Evolutionary conservation across 1,139 yeast species (phyloP).

Genomic region (Pichia sorboxylosa): DNA sequence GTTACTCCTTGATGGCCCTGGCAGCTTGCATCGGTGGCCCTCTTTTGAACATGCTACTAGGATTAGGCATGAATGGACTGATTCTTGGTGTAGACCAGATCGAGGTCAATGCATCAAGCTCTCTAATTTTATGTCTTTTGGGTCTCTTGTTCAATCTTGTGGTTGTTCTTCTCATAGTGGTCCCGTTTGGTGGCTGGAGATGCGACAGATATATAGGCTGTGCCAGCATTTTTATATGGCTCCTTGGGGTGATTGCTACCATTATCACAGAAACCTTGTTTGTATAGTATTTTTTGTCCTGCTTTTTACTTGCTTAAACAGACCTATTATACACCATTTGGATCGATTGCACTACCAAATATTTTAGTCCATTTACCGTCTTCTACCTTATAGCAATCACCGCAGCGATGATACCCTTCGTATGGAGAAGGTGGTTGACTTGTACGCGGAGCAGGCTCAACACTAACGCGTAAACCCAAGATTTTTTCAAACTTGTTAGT

Average conservation of each 20-base stretch:
- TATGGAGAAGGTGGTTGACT: no score
- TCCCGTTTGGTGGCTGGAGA: conserved; percentile 58
- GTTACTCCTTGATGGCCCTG: conserved; percentile 84
- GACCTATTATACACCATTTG: no score
- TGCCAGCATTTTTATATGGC: conserved; percentile 45
- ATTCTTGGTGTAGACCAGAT: conserved; percentile 25
- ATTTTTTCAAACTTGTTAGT: no score
- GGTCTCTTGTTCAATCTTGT: conserved; percentile 45
- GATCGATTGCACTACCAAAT: no score
- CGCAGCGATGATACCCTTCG: no score
- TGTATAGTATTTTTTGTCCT: no score
- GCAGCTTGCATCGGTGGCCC: conserved; percentile 97
- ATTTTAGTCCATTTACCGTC: no score
- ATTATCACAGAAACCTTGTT: no score
- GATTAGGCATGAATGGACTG: conserved; percentile 58
- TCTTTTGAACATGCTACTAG: conserved; percentile 47
- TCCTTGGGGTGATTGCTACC: conserved; percentile 28
- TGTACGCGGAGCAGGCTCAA: no score
- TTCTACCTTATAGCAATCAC: no score
- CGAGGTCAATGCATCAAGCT: conserved; percentile 11
- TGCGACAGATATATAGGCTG: conserved; percentile 49
- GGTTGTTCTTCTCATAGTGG: conserved; percentile 37
- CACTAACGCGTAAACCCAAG: no score
- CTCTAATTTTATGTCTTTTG: conserved; percentile 31
- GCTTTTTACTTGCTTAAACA: no score